These are phyloP conservation scores for Leishmania mexicana DNA, from an alignment of 208 protist genomes.

Conservation along the genomic window DNA sequence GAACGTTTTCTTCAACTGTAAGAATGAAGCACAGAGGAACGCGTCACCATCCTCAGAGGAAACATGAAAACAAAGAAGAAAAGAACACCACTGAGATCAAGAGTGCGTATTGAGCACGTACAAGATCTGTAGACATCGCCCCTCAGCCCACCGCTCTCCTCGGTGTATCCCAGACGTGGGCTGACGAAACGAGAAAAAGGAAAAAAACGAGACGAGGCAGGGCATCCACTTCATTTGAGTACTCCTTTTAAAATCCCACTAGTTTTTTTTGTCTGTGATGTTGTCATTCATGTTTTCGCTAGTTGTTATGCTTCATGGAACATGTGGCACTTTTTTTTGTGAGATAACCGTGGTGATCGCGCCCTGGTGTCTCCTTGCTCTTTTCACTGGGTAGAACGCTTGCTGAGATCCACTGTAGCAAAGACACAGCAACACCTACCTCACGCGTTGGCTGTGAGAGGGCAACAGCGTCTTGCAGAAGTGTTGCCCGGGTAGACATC, in stretches of 20 bases:
- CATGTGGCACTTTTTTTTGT: neutral
- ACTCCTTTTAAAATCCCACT: neutral
- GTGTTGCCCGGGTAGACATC: neutral
- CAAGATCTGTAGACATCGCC: neutral
- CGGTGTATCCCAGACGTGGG: neutral
- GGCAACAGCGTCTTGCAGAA: neutral
- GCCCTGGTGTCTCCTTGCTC: neutral
- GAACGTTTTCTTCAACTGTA: neutral
- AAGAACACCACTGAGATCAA: conserved; percentile 2
- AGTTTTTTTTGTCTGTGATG: neutral
- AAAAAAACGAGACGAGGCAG: neutral
- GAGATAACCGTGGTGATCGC: neutral
- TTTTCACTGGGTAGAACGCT: neutral
- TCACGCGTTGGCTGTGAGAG: neutral
- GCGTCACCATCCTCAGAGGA: neutral
- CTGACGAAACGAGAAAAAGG: neutral
- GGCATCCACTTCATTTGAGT: neutral
- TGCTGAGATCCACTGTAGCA: neutral
- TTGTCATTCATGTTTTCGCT: neutral
- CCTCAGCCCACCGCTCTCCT: neutral
- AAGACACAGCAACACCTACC: neutral
- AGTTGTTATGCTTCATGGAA: neutral
- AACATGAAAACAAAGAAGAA: conserved; percentile 13
- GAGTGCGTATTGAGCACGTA: neutral
- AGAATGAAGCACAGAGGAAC: conserved; percentile 8